Evolutionary conservation across 352 stramenopile species (phyloP).

Genomic region (Pythium utonaiense): DNA sequence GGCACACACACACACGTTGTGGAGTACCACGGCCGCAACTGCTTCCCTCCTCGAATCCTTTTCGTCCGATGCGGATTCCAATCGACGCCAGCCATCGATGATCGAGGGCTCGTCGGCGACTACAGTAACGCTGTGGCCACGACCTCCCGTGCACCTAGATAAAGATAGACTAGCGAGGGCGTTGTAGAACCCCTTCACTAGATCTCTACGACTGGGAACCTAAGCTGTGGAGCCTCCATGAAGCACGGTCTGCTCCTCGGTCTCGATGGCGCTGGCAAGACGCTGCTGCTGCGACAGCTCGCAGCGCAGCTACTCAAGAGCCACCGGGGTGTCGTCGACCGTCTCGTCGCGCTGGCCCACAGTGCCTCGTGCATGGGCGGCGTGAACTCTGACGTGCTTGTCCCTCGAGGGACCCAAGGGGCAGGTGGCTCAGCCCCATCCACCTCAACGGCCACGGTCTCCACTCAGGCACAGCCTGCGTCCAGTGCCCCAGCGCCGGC

Average conservation of each 20-base stretch:
- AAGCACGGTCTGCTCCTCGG: conserved; percentile 57
- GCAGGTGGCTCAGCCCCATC: neutral
- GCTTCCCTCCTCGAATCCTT: no score
- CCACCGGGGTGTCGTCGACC: conserved; percentile 38
- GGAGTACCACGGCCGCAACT: no score
- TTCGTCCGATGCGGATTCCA: no score
- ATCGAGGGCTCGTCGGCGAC: no score
- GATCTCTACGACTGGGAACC: no score
- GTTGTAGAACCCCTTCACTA: no score
- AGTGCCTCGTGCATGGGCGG: conserved; percentile 8
- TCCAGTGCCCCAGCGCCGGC: neutral
- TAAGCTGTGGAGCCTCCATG: no score
- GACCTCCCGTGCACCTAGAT: no score
- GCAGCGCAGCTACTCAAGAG: conserved; percentile 37
- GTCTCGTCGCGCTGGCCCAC: conserved; percentile 30
- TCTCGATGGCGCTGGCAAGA: conserved; percentile 67
- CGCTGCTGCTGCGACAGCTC: conserved; percentile 63
- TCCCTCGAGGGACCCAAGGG: conserved; percentile 5
- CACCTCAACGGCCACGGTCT: neutral
- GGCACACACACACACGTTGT: no score
- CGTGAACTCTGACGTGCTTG: neutral
- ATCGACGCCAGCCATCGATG: no score
- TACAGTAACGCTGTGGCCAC: no score
- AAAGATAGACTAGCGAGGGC: no score
- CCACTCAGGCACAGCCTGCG: neutral